These are phyloP conservation scores for Lippia alba DNA, from an alignment of 305 asterid genomes.

Conservation along the genomic window DNA sequence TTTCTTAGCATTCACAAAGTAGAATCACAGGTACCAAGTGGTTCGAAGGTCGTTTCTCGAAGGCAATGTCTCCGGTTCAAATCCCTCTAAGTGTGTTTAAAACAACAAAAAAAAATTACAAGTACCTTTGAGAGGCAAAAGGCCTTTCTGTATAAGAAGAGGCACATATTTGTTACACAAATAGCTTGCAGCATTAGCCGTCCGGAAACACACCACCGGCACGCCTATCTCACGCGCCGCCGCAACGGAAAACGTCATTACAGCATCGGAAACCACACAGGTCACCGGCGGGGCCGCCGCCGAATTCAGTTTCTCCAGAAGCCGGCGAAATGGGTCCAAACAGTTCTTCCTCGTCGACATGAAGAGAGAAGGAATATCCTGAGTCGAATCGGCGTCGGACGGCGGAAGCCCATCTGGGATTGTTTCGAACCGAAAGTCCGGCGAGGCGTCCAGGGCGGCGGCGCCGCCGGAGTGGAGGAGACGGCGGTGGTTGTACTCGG, in stretches of 20 bases:
- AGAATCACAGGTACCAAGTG: too few relatives aligned
- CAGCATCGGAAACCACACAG: conserved; percentile 43
- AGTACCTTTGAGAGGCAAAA: not conserved
- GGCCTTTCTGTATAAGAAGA: not conserved
- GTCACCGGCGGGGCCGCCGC: conserved; percentile 32
- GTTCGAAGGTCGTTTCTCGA: too few relatives aligned
- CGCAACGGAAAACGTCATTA: conserved; percentile 38
- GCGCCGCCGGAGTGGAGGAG: conserved; percentile 44
- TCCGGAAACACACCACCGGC: conserved; percentile 38
- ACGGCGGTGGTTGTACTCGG: conserved; percentile 49
- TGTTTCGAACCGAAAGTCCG: conserved; percentile 38
- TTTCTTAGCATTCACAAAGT: too few relatives aligned
- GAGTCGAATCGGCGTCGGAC: conserved; percentile 36
- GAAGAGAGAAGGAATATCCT: conserved; percentile 37
- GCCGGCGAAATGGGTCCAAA: conserved; percentile 34
- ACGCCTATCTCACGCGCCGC: conserved; percentile 44
- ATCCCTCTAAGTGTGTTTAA: too few relatives aligned
- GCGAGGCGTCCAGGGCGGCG: conserved; percentile 8
- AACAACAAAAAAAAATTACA: too few relatives aligned
- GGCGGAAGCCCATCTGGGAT: conserved; percentile 53
- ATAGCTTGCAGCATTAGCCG: conserved; percentile 35
- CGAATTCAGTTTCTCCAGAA: conserved; percentile 32
- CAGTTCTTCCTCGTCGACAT: conserved; percentile 28
- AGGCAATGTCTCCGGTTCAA: too few relatives aligned
- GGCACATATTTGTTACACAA: conserved; percentile 28